phyloP scores from a whole-genome alignment of 257 asterid species.

The Solanum habrochaites region DNA sequence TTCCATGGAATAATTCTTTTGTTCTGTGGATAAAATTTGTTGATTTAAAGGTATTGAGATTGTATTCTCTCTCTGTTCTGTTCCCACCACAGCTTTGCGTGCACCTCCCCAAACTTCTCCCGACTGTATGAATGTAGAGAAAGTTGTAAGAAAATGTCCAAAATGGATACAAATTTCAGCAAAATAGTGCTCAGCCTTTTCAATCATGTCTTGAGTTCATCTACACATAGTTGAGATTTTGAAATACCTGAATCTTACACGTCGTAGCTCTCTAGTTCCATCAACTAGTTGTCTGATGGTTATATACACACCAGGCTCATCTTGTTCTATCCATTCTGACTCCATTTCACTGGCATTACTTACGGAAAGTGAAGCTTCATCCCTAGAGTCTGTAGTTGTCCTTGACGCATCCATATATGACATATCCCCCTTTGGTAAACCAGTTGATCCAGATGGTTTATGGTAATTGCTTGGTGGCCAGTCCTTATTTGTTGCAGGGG shows the following conservation, averaged over 20 bases:
- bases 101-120: conserved; percentile 75
- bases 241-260: conserved; percentile 87
- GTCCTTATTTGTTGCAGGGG: conserved; percentile 56
- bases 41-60: conserved; percentile 51
- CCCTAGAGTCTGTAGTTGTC: conserved; percentile 72
- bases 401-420: conserved; percentile 71
- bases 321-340: conserved; percentile 92
- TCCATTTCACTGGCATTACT: conserved; percentile 93
- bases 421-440: conserved; percentile 33
- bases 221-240: not conserved
- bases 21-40: not conserved
- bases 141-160: not conserved
- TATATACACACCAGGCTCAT: conserved; percentile 83
- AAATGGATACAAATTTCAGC: not conserved
- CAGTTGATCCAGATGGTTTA: conserved; percentile 41
- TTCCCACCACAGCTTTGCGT: conserved; percentile 96
- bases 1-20: not conserved
- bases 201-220: not conserved
- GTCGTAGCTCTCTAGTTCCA: conserved; percentile 88
- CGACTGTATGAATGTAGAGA: conserved; percentile 36
- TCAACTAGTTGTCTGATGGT: conserved; percentile 84
- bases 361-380: conserved; percentile 76
- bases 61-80: conserved; percentile 91
- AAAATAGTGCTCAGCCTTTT: not conserved
- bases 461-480: conserved; percentile 43